phyloP scores from a whole-genome alignment of 805 yeast genomes.

The Starmera dryadoides region DNA sequence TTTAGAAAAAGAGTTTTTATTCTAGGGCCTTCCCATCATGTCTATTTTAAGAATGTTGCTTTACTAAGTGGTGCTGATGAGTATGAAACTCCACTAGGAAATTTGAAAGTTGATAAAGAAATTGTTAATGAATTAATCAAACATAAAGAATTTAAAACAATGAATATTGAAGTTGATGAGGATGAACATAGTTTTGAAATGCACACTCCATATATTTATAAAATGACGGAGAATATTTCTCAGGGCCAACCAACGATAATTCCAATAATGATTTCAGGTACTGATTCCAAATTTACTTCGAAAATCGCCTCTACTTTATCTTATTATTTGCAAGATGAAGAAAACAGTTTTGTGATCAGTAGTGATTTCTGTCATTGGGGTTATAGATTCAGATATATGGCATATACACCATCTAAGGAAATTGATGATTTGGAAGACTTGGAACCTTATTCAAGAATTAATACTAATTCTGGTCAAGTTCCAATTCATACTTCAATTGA shows the following conservation, averaged over 20 bases:
- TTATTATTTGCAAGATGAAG: constrained; percentile 46
- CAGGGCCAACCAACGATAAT: constrained; percentile 43
- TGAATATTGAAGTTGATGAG: constrained; percentile 58
- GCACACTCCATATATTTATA: constrained; percentile 76
- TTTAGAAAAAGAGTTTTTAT: constrained; percentile 58
- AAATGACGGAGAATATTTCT: constrained; percentile 30
- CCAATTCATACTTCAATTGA: constrained; percentile 73
- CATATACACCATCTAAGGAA: constrained; percentile 29
- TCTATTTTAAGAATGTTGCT: constrained; percentile 60
- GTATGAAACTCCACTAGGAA: constrained; percentile 82
- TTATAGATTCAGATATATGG: constrained; percentile 49
- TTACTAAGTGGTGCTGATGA: constrained; percentile 41
- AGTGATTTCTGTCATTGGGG: constrained; percentile 98
- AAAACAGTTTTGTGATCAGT: constrained; percentile 69
- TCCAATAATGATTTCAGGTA: constrained; percentile 65
- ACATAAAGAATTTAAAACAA: constrained; percentile 39
- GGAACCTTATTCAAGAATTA: constrained; percentile 1
- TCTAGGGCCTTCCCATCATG: constrained; percentile 91
- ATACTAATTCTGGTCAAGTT: constrained; percentile 12
- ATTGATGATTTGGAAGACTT: constrained; percentile 12
- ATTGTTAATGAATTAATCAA: constrained; percentile 29
- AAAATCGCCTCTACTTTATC: constrained; percentile 40
- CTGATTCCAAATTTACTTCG: constrained; percentile 36
- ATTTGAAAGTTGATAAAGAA: constrained; percentile 55
- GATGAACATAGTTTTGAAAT: constrained; percentile 92